Conservation (phyloP, 208 protist genomes). For the Tetramitus jugosus region DNA sequence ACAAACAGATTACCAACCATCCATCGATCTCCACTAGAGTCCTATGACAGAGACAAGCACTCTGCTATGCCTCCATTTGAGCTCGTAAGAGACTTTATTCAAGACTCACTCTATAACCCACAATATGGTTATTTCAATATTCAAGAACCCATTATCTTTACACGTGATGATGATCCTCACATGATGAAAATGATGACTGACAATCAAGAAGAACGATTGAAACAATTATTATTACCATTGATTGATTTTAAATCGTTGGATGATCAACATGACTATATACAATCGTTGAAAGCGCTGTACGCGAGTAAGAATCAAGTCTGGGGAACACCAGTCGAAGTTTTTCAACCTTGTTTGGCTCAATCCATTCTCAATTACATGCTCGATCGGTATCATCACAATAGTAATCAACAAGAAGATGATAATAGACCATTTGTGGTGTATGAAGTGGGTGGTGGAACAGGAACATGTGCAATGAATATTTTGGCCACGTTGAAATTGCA, state of each 20-base stretch:
- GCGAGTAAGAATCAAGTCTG: neutral
- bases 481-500: slow-evolving; percentile 69
- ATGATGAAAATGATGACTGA: too few relatives aligned
- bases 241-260: slow-evolving; percentile 38
- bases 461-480: slow-evolving; percentile 57
- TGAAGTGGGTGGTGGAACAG: slow-evolving; percentile 69
- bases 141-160: neutral
- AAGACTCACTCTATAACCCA: slow-evolving; percentile 66
- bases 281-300: neutral
- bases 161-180: slow-evolving; percentile 71
- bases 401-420: slow-evolving; percentile 48
- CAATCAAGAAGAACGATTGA: slow-evolving; percentile 26
- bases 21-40: too few relatives aligned
- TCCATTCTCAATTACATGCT: slow-evolving; percentile 70
- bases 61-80: neutral
- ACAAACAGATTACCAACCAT: too few relatives aligned
- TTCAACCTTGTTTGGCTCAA: slow-evolving; percentile 72
- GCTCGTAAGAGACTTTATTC: slow-evolving; percentile 68
- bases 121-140: slow-evolving; percentile 77
- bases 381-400: too few relatives aligned
- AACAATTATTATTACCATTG: slow-evolving; percentile 40
- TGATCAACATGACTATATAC: slow-evolving; percentile 4
- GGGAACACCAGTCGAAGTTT: slow-evolving; percentile 61
- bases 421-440: slow-evolving; percentile 70
- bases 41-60: neutral